Evolutionary conservation across 371 early-diverging fungal genomes (phyloP).

Genomic region (Mortierella polycephala): DNA sequence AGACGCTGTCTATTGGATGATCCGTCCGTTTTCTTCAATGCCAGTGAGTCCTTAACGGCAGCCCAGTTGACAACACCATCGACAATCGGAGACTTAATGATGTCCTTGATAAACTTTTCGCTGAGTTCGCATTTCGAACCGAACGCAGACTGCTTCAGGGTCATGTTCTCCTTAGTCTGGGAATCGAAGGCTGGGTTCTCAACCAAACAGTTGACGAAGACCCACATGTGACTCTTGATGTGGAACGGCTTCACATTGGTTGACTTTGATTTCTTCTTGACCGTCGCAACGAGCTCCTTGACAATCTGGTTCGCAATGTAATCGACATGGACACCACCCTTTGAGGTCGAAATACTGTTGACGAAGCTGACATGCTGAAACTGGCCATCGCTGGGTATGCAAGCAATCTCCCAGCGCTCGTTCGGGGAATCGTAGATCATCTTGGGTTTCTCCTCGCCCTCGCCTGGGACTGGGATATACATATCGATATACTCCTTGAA

Average conservation of each 20-base stretch:
- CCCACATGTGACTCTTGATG: conserved; percentile 92
- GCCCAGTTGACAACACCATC: conserved; percentile 88
- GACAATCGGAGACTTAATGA: conserved; percentile 86
- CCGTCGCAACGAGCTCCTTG: conserved; percentile 74
- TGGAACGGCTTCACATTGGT: conserved; percentile 87
- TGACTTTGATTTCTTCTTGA: conserved; percentile 91
- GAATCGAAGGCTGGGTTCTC: conserved; percentile 99
- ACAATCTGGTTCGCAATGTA: conserved; percentile 94
- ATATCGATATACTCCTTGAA: conserved; percentile 96
- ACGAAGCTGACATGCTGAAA: conserved; percentile 99
- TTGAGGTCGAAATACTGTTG: conserved; percentile 97
- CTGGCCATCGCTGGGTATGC: conserved; percentile 95
- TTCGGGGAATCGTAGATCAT: conserved; percentile 78
- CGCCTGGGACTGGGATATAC: conserved; percentile 68
- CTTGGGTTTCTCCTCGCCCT: conserved; percentile 54
- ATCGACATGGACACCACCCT: conserved; percentile 98
- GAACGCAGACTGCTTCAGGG: conserved; percentile 85
- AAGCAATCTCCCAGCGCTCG: conserved; percentile 98
- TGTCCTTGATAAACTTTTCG: conserved; percentile 88
- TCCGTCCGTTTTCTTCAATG: conserved; percentile 96
- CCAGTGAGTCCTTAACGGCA: conserved; percentile 84
- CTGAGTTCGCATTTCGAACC: conserved; percentile 88
- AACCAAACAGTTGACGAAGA: conserved; percentile 98
- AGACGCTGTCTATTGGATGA: conserved; percentile 74
- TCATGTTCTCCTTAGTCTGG: conserved; percentile 99